phyloP scores from a whole-genome alignment of 1,284 basidiomycete genomes.

The Ceratobasidium sp. region DNA sequence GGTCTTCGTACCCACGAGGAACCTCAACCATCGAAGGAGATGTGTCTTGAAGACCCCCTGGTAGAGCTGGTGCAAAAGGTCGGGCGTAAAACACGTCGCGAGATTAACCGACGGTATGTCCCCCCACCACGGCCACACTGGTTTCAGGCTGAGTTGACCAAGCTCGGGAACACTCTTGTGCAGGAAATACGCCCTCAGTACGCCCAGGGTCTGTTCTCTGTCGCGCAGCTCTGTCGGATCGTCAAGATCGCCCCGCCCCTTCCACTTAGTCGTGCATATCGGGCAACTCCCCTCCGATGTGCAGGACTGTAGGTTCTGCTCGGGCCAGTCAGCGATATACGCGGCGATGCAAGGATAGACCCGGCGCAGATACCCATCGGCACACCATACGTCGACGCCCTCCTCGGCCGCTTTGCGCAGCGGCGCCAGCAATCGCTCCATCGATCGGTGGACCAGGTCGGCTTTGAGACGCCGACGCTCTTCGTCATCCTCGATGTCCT shows the following conservation, averaged over 20 bases:
- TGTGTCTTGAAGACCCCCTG: slow-evolving; percentile 31
- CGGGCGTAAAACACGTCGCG: slow-evolving; percentile 33
- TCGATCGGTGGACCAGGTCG: background rate
- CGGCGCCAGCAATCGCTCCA: background rate
- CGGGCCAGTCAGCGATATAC: background rate
- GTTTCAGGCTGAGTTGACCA: background rate
- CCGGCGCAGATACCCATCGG: background rate
- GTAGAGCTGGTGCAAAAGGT: slow-evolving; percentile 46
- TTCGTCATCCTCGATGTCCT: background rate
- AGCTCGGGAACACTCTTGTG: background rate
- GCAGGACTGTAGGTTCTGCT: background rate
- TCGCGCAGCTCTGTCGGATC: background rate
- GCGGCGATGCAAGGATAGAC: background rate
- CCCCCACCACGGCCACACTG: slow-evolving; percentile 19
- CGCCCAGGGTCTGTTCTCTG: background rate
- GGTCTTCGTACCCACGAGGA: background rate
- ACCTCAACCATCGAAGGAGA: background rate
- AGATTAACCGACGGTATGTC: slow-evolving; percentile 34
- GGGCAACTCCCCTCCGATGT: slow-evolving; percentile 9
- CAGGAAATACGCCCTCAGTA: background rate
- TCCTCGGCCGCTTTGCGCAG: background rate
- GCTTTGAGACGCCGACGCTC: background rate
- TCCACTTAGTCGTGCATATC: background rate
- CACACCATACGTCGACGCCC: slow-evolving; percentile 12
- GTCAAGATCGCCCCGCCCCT: background rate